These are phyloP conservation scores for Xylaria castorea DNA, from an alignment of 495 filamentous ascomycete genomes.

Conservation along the genomic window DNA sequence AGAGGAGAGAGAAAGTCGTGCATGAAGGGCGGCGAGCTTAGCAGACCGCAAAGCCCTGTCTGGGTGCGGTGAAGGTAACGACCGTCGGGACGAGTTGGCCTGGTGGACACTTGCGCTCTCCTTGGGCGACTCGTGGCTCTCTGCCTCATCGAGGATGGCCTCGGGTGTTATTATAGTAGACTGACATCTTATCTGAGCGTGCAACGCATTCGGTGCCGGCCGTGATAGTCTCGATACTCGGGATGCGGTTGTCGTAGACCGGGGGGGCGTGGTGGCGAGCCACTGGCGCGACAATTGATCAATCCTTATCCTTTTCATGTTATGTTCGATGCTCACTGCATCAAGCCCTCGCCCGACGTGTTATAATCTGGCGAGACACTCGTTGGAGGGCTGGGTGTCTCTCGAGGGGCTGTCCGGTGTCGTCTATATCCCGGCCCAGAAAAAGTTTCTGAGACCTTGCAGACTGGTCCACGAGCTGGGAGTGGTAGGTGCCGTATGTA, in stretches of 20 bases:
- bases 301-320: slow-evolving; percentile 65
- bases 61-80: slow-evolving; percentile 70
- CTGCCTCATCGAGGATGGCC: slow-evolving; percentile 32
- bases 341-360: slow-evolving; percentile 36
- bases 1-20: slow-evolving; percentile 82
- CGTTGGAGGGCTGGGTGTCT: slow-evolving; percentile 34
- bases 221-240: slow-evolving; percentile 38
- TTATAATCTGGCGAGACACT: slow-evolving; percentile 34
- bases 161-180: slow-evolving; percentile 31
- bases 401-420: slow-evolving; percentile 32
- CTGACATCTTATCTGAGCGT: slow-evolving; percentile 42
- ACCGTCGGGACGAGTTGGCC: not conserved
- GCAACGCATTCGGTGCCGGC: slow-evolving; percentile 35
- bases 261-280: slow-evolving; percentile 50
- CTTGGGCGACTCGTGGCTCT: slow-evolving; percentile 15
- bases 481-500: slow-evolving; percentile 1
- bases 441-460: slow-evolving; percentile 42
- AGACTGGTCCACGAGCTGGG: slow-evolving; percentile 25
- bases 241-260: slow-evolving; percentile 30
- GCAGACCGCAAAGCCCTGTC: slow-evolving; percentile 74
- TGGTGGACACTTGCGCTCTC: not conserved
- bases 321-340: slow-evolving; percentile 23
- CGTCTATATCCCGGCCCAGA: slow-evolving; percentile 38
- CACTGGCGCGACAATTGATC: slow-evolving; percentile 75
- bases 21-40: slow-evolving; percentile 92